Conservation (phyloP, 1,284 basidiomycete genomes). For the Papiliotrema nemorosa region DNA sequence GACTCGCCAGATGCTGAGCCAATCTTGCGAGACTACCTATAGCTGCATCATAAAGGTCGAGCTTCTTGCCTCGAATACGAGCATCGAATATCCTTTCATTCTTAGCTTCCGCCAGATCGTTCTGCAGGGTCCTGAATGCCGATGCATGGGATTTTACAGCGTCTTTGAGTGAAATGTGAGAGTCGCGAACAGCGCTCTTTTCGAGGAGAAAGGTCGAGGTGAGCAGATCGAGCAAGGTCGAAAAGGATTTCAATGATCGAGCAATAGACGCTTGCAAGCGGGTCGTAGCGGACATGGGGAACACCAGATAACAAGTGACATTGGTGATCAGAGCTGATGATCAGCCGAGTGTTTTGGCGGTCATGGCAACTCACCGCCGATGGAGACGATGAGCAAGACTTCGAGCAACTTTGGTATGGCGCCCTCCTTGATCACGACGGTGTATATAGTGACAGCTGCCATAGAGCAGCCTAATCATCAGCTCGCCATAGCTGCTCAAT, state of each 20-base stretch:
- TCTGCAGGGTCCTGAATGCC: conserved; percentile 81
- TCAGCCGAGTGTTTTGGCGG: neutral
- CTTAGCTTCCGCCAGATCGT: conserved; percentile 74
- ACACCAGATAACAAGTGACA: conserved; percentile 73
- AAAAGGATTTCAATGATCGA: conserved; percentile 79
- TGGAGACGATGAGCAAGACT: conserved; percentile 70
- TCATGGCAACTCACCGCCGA: conserved; percentile 54
- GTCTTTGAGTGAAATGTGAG: conserved; percentile 59
- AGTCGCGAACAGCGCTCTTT: conserved; percentile 27
- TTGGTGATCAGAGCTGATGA: conserved; percentile 64
- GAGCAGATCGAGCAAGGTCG: conserved; percentile 74
- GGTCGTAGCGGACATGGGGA: conserved; percentile 77
- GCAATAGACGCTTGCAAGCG: conserved; percentile 77
- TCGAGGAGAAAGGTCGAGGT: conserved; percentile 81
- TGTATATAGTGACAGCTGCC: conserved; percentile 79
- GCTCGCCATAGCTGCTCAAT: neutral
- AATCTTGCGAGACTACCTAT: conserved; percentile 77
- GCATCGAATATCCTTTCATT: conserved; percentile 66
- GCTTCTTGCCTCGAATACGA: conserved; percentile 51
- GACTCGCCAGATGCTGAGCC: conserved; percentile 83
- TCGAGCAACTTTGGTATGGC: conserved; percentile 68
- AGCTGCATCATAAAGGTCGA: conserved; percentile 73
- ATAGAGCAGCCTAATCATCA: conserved; percentile 73
- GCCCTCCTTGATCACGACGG: conserved; percentile 88
- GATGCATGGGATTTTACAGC: conserved; percentile 78